These are phyloP conservation scores for Phyllosticta paracitricarpa DNA, from an alignment of 2,329 filamentous ascomycete genomes.

Conservation along the genomic window DNA sequence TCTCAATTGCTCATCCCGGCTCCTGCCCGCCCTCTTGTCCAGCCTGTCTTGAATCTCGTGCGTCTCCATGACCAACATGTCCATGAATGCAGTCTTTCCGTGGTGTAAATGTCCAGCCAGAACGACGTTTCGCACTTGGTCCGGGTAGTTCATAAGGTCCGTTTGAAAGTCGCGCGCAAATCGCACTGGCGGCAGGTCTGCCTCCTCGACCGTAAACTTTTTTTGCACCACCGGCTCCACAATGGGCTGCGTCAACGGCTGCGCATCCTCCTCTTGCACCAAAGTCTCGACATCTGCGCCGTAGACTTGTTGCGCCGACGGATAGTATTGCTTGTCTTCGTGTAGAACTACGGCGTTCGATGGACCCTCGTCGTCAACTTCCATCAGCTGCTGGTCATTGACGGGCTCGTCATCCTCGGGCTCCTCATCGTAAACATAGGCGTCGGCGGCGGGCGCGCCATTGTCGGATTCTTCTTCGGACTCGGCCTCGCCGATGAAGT, in stretches of 20 bases:
- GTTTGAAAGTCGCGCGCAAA: constrained; percentile 89
- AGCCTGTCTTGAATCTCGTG: constrained; percentile 74
- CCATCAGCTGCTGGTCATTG: constrained; percentile 80
- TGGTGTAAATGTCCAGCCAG: constrained; percentile 91
- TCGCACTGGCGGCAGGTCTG: constrained; percentile 77
- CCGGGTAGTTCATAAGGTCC: constrained; percentile 90
- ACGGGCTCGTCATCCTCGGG: constrained; percentile 42
- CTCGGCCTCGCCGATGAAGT: constrained; percentile 92
- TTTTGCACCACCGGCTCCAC: constrained; percentile 88
- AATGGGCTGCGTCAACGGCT: constrained; percentile 84
- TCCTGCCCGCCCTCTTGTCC: constrained; percentile 71
- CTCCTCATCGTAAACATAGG: constrained; percentile 67
- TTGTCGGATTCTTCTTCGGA: constrained; percentile 80
- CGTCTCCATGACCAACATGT: constrained; percentile 94
- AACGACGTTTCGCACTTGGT: constrained; percentile 87
- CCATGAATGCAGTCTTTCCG: constrained; percentile 96
- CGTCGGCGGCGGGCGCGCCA: constrained; percentile 64
- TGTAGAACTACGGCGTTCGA: constrained; percentile 97
- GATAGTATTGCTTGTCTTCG: constrained; percentile 99
- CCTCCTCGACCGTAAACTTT: constrained; percentile 91
- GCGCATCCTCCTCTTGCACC: constrained; percentile 94
- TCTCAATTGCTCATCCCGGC: constrained; percentile 77
- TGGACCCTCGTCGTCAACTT: constrained; percentile 80
- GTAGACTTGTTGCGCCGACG: constrained; percentile 93
- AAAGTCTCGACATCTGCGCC: constrained; percentile 88